These are phyloP conservation scores for Sicyos edulis DNA, from an alignment of 306 rosid species.

Conservation along the genomic window DNA sequence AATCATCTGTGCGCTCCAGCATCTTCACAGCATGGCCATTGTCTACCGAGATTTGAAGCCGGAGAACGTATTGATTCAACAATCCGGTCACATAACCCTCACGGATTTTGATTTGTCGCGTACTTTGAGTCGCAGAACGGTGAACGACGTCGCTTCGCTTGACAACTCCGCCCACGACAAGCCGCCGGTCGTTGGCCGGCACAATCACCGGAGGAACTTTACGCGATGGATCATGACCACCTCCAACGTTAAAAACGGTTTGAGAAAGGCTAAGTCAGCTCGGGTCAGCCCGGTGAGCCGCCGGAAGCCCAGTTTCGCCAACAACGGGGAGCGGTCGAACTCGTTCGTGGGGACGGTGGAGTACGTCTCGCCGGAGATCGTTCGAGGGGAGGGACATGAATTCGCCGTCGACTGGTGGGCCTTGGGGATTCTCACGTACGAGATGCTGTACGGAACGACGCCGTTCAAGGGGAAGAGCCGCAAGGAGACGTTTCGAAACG, in stretches of 20 bases:
- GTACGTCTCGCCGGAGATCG: conserved; percentile 85
- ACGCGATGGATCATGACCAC: conserved; percentile 38
- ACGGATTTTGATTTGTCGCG: conserved; percentile 94
- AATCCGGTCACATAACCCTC: conserved; percentile 88
- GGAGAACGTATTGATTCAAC: conserved; percentile 77
- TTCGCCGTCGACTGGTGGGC: conserved; percentile 99
- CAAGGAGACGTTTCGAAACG: conserved; percentile 78
- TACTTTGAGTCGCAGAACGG: conserved; percentile 37
- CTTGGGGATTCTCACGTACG: conserved; percentile 63
- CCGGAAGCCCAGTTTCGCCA: conserved; percentile 44
- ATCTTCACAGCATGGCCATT: conserved; percentile 66
- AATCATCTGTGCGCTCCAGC: conserved; percentile 75
- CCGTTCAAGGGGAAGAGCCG: conserved; percentile 83
- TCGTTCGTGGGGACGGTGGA: conserved; percentile 96
- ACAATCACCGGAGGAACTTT: conserved; percentile 24
- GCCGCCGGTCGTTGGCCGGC: conserved; percentile 26
- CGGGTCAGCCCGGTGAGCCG: conserved; percentile 80
- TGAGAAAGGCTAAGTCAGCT: conserved; percentile 58
- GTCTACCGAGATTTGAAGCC: conserved; percentile 92
- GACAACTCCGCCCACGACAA: conserved; percentile 11
- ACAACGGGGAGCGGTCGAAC: conserved; percentile 66
- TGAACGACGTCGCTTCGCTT: conserved; percentile 12
- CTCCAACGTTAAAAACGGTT: conserved; percentile 17
- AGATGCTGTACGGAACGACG: conserved; percentile 76
- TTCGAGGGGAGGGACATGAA: conserved; percentile 85